Conservation (phyloP, 179 eudicot species). For the Vitellaria paradoxa region DNA sequence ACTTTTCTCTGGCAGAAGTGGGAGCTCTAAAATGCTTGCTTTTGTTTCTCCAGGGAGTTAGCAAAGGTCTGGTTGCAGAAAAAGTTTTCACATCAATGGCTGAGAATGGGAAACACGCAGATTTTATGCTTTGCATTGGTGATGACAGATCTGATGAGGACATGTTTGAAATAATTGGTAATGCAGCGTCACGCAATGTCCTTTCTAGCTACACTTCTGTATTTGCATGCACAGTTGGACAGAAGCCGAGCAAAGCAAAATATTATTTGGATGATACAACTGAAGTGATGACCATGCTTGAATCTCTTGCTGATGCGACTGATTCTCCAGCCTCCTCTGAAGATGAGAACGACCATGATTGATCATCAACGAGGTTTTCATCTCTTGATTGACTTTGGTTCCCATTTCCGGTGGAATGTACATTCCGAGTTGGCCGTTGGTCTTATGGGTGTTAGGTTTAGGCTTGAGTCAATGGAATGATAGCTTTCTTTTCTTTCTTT, state of each 20-base stretch:
- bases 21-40: neutral
- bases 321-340: conserved; percentile 48
- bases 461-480: neutral
- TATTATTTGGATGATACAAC: conserved; percentile 75
- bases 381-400: conserved; percentile 1
- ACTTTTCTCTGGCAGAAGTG: neutral
- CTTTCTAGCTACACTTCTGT: conserved; percentile 53
- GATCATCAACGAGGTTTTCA: neutral
- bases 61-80: conserved; percentile 74
- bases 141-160: conserved; percentile 92
- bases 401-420: neutral
- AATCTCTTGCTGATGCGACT: conserved; percentile 69
- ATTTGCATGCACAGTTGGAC: conserved; percentile 86
- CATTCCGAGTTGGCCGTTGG: conserved; percentile 7
- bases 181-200: conserved; percentile 45
- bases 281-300: conserved; percentile 66
- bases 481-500: neutral
- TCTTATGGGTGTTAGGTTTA: conserved; percentile 2
- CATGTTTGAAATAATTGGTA: conserved; percentile 78
- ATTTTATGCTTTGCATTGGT: conserved; percentile 85
- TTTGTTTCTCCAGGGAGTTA: conserved; percentile 51
- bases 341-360: conserved; percentile 23
- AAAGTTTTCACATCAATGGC: conserved; percentile 65
- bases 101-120: conserved; percentile 63
- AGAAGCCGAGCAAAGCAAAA: conserved; percentile 90